Evolutionary conservation across 2,329 filamentous ascomycete genomes (phyloP).

Genomic region (Sporothrix curviconia): DNA sequence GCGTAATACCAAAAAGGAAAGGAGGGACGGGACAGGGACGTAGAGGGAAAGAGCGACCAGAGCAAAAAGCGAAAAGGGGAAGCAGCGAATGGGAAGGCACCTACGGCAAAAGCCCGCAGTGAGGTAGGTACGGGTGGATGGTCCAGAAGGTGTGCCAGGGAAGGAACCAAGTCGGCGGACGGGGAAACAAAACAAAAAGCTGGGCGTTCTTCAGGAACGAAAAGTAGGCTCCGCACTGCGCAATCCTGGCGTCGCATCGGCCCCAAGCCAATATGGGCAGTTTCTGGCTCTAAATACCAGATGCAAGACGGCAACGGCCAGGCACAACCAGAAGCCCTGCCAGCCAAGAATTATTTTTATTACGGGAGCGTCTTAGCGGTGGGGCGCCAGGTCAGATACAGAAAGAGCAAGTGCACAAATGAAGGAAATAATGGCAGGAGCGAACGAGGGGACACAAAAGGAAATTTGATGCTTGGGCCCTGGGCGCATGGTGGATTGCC

Average conservation of each 20-base stretch:
- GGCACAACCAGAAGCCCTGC: not conserved
- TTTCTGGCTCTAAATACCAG: not conserved
- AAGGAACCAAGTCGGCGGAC: not conserved
- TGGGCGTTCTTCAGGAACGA: not conserved
- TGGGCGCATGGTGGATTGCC: not conserved
- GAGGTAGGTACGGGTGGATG: slow-evolving; percentile 3
- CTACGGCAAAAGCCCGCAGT: slow-evolving; percentile 21
- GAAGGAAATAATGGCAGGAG: slow-evolving; percentile 4
- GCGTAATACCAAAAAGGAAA: slow-evolving; percentile 24
- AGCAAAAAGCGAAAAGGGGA: slow-evolving; percentile 29
- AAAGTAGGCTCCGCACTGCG: not conserved
- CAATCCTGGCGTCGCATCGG: not conserved
- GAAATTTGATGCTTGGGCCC: slow-evolving; percentile 13
- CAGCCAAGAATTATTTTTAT: slow-evolving; percentile 10
- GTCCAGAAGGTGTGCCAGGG: not conserved
- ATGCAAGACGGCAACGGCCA: not conserved
- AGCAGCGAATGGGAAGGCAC: slow-evolving; percentile 26
- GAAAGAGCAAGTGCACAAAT: not conserved
- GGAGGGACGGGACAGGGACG: not conserved
- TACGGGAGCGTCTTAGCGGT: slow-evolving; percentile 2
- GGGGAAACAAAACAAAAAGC: slow-evolving; percentile 3
- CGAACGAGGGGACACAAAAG: slow-evolving; percentile 7
- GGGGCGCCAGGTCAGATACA: not conserved
- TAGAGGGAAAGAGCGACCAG: slow-evolving; percentile 15
- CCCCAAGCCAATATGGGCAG: not conserved